phyloP scores from a whole-genome alignment of 1,284 basidiomycete genomes.

The Polyporus tsugae region DNA sequence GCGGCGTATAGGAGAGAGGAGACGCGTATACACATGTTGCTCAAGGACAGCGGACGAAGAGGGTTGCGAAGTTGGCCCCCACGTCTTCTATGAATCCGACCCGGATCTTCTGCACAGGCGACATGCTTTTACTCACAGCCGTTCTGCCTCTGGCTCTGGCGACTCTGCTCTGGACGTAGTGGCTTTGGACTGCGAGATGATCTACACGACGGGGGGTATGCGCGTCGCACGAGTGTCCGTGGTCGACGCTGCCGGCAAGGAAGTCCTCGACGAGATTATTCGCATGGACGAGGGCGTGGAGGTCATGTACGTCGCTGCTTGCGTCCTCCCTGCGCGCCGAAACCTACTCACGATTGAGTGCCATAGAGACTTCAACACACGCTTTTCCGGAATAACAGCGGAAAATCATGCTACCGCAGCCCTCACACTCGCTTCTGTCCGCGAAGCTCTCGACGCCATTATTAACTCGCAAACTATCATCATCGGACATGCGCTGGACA shows the following conservation, averaged over 20 bases:
- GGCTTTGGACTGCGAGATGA: conserved; percentile 92
- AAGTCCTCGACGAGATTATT: conserved; percentile 86
- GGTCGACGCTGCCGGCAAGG: conserved; percentile 75
- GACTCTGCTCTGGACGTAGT: conserved; percentile 72
- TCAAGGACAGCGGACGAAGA: conserved; percentile 62
- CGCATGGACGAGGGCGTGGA: conserved; percentile 80
- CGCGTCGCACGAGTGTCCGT: conserved; percentile 89
- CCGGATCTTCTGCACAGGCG: conserved; percentile 76
- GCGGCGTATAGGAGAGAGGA: conserved; percentile 62
- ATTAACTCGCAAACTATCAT: conserved; percentile 84
- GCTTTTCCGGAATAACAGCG: conserved; percentile 86
- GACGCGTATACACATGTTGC: conserved; percentile 74
- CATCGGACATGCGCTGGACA: conserved; percentile 88
- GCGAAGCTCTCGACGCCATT: conserved; percentile 70
- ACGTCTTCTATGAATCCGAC: conserved; percentile 82
- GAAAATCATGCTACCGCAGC: conserved; percentile 67
- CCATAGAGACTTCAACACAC: conserved; percentile 85
- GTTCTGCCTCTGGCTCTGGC: conserved; percentile 31
- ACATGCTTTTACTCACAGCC: conserved; percentile 72
- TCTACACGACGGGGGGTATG: conserved; percentile 90
- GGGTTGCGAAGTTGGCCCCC: conserved; percentile 73
- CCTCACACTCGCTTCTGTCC: conserved; percentile 68
- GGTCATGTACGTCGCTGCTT: conserved; percentile 67
- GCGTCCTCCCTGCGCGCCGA: too few relatives aligned
- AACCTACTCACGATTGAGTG: background rate